A percentile compares a stretch with the other conserved stretches of the same genome.
Evolutionary conservation across 192 early-diverging fungal species (phyloP).

Genomic region (Mortierella claussenii): DNA sequence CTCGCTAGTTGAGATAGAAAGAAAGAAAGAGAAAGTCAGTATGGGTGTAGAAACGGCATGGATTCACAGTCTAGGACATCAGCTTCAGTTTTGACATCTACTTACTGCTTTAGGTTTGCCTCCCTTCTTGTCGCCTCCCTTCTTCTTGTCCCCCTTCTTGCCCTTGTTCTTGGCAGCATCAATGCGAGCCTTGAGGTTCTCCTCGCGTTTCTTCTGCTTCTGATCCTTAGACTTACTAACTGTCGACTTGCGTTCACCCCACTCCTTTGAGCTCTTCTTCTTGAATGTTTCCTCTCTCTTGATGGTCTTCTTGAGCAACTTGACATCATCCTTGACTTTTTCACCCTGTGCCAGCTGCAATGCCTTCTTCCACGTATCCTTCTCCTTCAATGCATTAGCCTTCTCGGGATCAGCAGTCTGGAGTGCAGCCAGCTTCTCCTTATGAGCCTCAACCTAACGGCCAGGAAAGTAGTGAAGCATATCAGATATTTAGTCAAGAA

Average conservation of each 20-base stretch:
- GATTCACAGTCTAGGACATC: background rate
- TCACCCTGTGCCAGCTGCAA: slow-evolving; percentile 85
- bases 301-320: slow-evolving; percentile 90
- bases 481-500: background rate
- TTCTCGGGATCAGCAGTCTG: slow-evolving; percentile 71
- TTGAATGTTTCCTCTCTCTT: slow-evolving; percentile 87
- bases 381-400: slow-evolving; percentile 74
- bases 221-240: slow-evolving; percentile 72
- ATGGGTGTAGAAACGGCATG: background rate
- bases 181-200: slow-evolving; percentile 84
- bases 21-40: slow-evolving; percentile 3
- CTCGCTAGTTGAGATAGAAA: slow-evolving; percentile 16
- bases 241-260: slow-evolving; percentile 79
- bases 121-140: slow-evolving; percentile 62
- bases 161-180: slow-evolving; percentile 84
- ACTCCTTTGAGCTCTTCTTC: slow-evolving; percentile 84
- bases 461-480: too few relatives aligned
- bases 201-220: slow-evolving; percentile 80
- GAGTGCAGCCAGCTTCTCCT: slow-evolving; percentile 80
- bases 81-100: background rate
- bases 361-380: slow-evolving; percentile 84
- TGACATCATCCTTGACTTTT: slow-evolving; percentile 92
- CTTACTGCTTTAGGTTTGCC: slow-evolving; percentile 56
- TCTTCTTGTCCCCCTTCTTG: slow-evolving; percentile 55
- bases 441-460: slow-evolving; percentile 69